These are phyloP conservation scores for Zopfia rhizophila DNA, from an alignment of 2,329 filamentous ascomycete species.

Conservation along the genomic window DNA sequence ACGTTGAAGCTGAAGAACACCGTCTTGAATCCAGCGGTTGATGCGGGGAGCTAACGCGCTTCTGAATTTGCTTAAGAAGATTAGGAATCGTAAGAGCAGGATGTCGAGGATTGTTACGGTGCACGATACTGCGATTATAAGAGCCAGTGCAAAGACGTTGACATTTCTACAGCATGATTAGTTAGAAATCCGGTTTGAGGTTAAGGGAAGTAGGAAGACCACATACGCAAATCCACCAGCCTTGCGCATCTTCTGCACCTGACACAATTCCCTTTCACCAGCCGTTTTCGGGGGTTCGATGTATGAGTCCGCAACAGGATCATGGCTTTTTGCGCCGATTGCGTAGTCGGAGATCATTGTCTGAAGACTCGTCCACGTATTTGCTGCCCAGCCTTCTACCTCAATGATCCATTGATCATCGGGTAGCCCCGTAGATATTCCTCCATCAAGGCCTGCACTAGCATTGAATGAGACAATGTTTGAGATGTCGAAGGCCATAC, in stretches of 20 bases:
- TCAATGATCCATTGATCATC: slow-evolving; percentile 13
- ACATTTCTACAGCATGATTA: background rate
- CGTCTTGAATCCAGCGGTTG: slow-evolving; percentile 5
- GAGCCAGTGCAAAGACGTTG: background rate
- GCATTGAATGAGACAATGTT: background rate
- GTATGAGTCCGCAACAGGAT: background rate
- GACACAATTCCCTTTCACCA: slow-evolving; percentile 6
- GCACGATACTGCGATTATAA: background rate
- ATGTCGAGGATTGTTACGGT: background rate
- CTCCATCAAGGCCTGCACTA: too few relatives aligned
- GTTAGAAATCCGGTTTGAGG: too few relatives aligned
- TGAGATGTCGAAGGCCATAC: background rate
- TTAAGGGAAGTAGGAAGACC: too few relatives aligned
- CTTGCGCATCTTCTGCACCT: slow-evolving; percentile 9
- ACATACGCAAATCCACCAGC: slow-evolving; percentile 10
- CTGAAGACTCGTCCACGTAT: background rate
- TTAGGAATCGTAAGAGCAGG: background rate
- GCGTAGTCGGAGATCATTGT: slow-evolving; percentile 1
- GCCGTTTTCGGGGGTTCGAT: background rate
- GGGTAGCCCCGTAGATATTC: background rate
- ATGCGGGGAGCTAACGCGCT: background rate
- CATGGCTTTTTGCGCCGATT: slow-evolving; percentile 4
- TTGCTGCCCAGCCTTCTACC: background rate
- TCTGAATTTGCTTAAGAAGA: background rate
- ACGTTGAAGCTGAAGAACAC: slow-evolving; percentile 1